Percentiles rank a stretch among this genome's conserved stretches.
Conservation (phyloP, 1,284 basidiomycete species). For the Trametes sp. region DNA sequence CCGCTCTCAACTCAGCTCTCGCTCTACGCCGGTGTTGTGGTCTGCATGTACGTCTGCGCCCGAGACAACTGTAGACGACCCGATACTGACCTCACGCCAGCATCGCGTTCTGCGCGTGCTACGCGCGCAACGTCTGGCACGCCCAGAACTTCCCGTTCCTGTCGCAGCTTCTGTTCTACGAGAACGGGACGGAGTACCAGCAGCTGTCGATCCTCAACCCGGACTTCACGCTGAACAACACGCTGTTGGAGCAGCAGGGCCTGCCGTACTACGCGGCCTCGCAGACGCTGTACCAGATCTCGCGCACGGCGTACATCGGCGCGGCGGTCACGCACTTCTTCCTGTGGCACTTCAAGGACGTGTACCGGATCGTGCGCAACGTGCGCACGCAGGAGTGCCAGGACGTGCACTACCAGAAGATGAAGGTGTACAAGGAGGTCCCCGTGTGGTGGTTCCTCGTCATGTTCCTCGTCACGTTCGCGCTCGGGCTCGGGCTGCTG, state of each 20-base stretch:
- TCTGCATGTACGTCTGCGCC: slow-evolving; percentile 37
- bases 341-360: slow-evolving; percentile 48
- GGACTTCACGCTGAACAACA: slow-evolving; percentile 39
- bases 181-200: slow-evolving; percentile 49
- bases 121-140: slow-evolving; percentile 44
- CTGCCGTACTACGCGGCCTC: slow-evolving; percentile 28
- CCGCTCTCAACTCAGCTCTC: slow-evolving; percentile 48
- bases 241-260: slow-evolving; percentile 35
- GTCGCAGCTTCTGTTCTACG: slow-evolving; percentile 50
- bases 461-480: slow-evolving; percentile 52
- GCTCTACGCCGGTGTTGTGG: slow-evolving; percentile 41
- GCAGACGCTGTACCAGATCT: slow-evolving; percentile 25
- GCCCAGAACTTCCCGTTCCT: slow-evolving; percentile 52
- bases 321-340: slow-evolving; percentile 39
- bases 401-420: slow-evolving; percentile 54
- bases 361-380: slow-evolving; percentile 36
- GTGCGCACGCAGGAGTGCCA: slow-evolving; percentile 23
- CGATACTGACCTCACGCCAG: background rate
- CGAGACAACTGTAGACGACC: too few relatives aligned
- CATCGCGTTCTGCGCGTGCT: slow-evolving; percentile 31
- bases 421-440: slow-evolving; percentile 65
- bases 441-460: slow-evolving; percentile 67
- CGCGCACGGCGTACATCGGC: slow-evolving; percentile 27
- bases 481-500: slow-evolving; percentile 43
- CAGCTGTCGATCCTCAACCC: slow-evolving; percentile 49